These are phyloP conservation scores for Thozetella sp. DNA, from an alignment of 495 filamentous ascomycete genomes.

Conservation along the genomic window DNA sequence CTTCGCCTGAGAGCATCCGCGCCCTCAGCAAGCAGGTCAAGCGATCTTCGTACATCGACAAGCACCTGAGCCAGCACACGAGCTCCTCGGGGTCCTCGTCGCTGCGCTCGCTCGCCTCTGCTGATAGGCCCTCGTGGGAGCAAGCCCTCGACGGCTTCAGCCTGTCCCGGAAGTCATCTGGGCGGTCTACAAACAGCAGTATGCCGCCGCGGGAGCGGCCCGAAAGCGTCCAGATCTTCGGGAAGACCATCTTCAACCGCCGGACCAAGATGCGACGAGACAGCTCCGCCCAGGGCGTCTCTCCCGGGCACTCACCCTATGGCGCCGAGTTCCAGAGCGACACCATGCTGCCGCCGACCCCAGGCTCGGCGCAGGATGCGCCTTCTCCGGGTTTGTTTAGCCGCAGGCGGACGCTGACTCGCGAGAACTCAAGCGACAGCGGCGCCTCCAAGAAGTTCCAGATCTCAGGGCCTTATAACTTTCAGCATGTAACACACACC, in stretches of 20 bases:
- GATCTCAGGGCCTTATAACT: slow-evolving; percentile 86
- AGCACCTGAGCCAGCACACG: slow-evolving; percentile 43
- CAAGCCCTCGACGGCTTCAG: slow-evolving; percentile 34
- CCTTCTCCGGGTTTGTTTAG: slow-evolving; percentile 42
- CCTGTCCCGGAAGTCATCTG: slow-evolving; percentile 52
- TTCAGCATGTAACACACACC: slow-evolving; percentile 84
- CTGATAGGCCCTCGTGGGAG: slow-evolving; percentile 44
- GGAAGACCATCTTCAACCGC: slow-evolving; percentile 52
- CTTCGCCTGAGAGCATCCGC: slow-evolving; percentile 55
- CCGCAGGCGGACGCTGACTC: slow-evolving; percentile 35
- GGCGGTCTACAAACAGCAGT: slow-evolving; percentile 41
- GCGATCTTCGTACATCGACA: slow-evolving; percentile 41
- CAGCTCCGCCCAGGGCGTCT: slow-evolving; percentile 34
- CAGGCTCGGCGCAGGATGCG: slow-evolving; percentile 30
- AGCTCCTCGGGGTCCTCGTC: slow-evolving; percentile 51
- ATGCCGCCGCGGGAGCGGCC: slow-evolving; percentile 49
- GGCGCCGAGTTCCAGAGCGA: slow-evolving; percentile 32
- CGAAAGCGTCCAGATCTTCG: slow-evolving; percentile 56
- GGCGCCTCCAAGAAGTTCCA: slow-evolving; percentile 33
- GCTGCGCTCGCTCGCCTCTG: slow-evolving; percentile 36
- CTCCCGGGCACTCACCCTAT: slow-evolving; percentile 37
- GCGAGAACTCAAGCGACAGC: slow-evolving; percentile 24
- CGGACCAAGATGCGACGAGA: slow-evolving; percentile 40
- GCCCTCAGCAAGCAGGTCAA: slow-evolving; percentile 51
- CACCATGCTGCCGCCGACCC: slow-evolving; percentile 12